A percentile compares a stretch with the other conserved stretches of the same genome.
phyloP scores from a whole-genome alignment of 352 stramenopile genomes.

The Phytophthora rubi region DNA sequence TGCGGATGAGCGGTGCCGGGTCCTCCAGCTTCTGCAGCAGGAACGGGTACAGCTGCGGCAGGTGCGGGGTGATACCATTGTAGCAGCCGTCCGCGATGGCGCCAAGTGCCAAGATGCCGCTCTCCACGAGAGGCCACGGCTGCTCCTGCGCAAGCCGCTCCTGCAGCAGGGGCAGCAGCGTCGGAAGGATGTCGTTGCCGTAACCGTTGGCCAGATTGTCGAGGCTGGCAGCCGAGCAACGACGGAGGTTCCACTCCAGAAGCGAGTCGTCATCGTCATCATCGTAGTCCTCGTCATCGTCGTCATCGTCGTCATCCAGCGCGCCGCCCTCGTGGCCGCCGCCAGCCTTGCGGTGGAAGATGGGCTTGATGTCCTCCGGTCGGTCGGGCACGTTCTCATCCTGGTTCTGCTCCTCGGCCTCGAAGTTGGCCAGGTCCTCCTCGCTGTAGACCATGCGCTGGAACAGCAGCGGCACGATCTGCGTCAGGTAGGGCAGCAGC shows the following conservation, averaged over 20 bases:
- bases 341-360: conserved; percentile 76
- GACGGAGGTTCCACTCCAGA: conserved; percentile 96
- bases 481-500: conserved; percentile 83
- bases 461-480: conserved; percentile 94
- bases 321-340: conserved; percentile 28
- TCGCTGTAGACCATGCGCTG: conserved; percentile 96
- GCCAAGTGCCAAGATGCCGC: conserved; percentile 95
- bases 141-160: conserved; percentile 90
- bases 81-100: conserved; percentile 95
- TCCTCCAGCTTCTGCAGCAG: conserved; percentile 93
- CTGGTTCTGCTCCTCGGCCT: conserved; percentile 89
- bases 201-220: conserved; percentile 94
- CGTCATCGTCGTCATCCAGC: conserved; percentile 80
- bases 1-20: conserved; percentile 89
- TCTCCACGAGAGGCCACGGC: conserved; percentile 95
- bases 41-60: conserved; percentile 95
- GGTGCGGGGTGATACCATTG: conserved; percentile 92
- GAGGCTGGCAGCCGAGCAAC: conserved; percentile 94
- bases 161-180: conserved; percentile 92
- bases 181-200: conserved; percentile 93
- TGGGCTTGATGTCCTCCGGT: conserved; percentile 91
- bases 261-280: conserved; percentile 93
- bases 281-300: conserved; percentile 91
- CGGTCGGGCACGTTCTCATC: conserved; percentile 91
- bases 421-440: conserved; percentile 91